Evolutionary conservation across 352 stramenopile species (phyloP), one percentile per base, ranked within the genome.

Genomic region (Albugo laibachii): DNA sequence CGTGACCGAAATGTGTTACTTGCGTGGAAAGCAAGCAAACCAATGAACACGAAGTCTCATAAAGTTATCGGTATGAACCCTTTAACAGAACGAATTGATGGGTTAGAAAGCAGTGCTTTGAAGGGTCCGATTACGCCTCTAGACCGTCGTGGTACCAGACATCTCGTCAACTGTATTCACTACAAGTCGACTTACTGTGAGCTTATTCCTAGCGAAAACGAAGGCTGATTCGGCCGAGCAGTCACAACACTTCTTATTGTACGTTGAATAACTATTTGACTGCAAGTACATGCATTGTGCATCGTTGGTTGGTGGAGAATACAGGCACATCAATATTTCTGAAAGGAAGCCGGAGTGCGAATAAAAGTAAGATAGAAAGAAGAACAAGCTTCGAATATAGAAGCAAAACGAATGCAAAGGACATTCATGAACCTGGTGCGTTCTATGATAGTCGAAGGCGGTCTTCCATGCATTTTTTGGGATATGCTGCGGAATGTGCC

Each of bases 381-480:
- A 0, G 66, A 67, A 11, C 41, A 62, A 11, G 52, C 54, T 0
- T 45, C 31, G 1, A 73, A 69, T 19, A 56, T 57, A 0, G 66
- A 72, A 37, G 57, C 50, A 0, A 56, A 65, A 10, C 19, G 55
- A 1, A 64, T 71, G 54, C 56, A 64, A 18, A 15, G 50, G 0
- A 65, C 54, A 0, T 38, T 63, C 16, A 49, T 62, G 41, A 65
- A 69, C 37, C 56, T 67, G 39, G 47, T 54, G 0, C 36, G 60
- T 2, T 59, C 53, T 20, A 61, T 63, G 46, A 41, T 72, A 1
- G 61, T 72, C 5, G 47, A 37, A 1, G 59, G 50, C 14, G 45
- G 52, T 0, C 18, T 69, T 0, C 50, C 56, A 1, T 34, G 68
- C 0, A 21, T 10, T 0, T 65, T 59, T 43, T 3, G 38, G 38